Evolutionary conservation across 192 early-diverging fungal genomes (phyloP).

Genomic region (Coemansia sp.): DNA sequence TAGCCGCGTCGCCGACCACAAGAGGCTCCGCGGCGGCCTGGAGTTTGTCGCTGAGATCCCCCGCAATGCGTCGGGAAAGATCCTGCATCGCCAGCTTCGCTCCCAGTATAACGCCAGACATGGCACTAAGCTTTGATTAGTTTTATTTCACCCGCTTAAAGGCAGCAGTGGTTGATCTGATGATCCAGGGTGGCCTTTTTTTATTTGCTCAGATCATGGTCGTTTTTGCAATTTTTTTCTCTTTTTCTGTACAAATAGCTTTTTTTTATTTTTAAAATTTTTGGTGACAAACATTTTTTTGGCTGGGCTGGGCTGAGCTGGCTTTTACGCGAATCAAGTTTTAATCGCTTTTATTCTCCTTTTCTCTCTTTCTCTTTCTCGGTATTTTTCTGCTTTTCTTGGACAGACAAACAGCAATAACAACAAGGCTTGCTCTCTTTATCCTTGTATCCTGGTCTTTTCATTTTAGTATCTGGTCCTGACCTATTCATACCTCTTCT

Average conservation of each 20-base stretch:
- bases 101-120: slow-evolving; percentile 9
- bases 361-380: slow-evolving; percentile 1
- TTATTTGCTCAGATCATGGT: slow-evolving; percentile 3
- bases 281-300: background rate
- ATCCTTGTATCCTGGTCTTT: too few species aligned
- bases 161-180: background rate
- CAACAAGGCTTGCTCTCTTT: too few species aligned
- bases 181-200: slow-evolving; percentile 1
- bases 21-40: slow-evolving; percentile 42
- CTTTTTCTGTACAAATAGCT: background rate
- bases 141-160: too few species aligned
- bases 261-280: slow-evolving; percentile 5
- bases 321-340: too few species aligned
- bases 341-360: slow-evolving; percentile 1
- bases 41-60: slow-evolving; percentile 25
- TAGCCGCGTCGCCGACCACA: slow-evolving; percentile 30
- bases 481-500: too few species aligned
- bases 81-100: slow-evolving; percentile 34
- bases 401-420: too few species aligned
- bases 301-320: too few species aligned
- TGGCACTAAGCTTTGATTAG: slow-evolving; percentile 21
- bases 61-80: slow-evolving; percentile 38
- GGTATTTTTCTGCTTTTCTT: too few species aligned
- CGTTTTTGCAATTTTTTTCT: slow-evolving; percentile 3
- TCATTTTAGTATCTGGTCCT: too few species aligned